Conservation (phyloP, 2,329 filamentous ascomycete genomes). For the Neopestalotiopsis sp. region DNA sequence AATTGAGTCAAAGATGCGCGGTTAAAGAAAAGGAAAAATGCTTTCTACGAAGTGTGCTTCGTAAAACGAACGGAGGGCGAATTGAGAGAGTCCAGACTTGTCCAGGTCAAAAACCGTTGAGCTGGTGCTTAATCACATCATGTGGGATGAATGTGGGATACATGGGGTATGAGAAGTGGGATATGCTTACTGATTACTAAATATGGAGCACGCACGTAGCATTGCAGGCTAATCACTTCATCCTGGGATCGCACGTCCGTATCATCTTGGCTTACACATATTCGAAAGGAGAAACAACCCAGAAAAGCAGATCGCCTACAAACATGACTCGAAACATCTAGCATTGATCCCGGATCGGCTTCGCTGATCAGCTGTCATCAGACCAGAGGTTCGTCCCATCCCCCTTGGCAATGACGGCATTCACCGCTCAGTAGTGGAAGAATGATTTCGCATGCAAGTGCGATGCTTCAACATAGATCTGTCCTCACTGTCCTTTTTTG, state of each 20-base stretch:
- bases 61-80: neutral
- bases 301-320: neutral
- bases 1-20: too few relatives aligned
- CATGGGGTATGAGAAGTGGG: neutral
- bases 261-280: neutral
- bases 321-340: neutral
- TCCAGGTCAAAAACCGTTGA: neutral
- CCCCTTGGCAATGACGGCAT: too few relatives aligned
- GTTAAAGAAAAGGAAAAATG: too few relatives aligned
- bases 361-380: neutral
- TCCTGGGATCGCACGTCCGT: neutral
- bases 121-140: neutral
- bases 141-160: constrained; percentile 1
- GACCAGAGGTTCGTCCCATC: neutral
- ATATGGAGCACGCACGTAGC: neutral
- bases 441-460: too few relatives aligned
- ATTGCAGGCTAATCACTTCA: neutral
- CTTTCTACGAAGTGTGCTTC: too few relatives aligned
- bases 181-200: neutral
- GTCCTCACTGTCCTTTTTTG: too few relatives aligned
- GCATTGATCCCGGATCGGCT: neutral
- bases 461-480: too few relatives aligned
- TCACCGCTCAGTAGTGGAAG: too few relatives aligned
- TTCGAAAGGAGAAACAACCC: neutral
- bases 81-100: neutral